phyloP scores from a whole-genome alignment of 2,329 filamentous ascomycete genomes.

The Hypoxylon sp. region DNA sequence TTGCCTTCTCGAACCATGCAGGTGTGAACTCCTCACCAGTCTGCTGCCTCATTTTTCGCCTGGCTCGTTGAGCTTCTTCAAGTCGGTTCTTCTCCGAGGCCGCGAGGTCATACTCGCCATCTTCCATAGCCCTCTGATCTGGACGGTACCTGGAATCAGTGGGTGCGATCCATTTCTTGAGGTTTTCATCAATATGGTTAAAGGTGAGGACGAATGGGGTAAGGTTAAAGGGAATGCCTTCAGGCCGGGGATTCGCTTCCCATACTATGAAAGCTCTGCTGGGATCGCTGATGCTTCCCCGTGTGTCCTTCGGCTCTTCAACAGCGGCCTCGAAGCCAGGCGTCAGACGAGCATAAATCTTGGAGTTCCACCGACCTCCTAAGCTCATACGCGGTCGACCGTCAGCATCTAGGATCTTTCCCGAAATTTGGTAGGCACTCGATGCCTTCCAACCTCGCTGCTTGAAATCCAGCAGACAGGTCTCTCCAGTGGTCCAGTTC shows the following conservation, averaged over 20 bases:
- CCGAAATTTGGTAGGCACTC: constrained; percentile 88
- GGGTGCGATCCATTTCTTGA: constrained; percentile 82
- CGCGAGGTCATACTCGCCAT: constrained; percentile 95
- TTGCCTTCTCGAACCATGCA: constrained; percentile 83
- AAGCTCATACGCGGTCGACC: constrained; percentile 90
- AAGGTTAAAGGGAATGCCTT: constrained; percentile 93
- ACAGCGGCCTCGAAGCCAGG: constrained; percentile 87
- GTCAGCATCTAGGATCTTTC: constrained; percentile 83
- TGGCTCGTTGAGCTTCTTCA: constrained; percentile 89
- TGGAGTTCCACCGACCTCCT: constrained; percentile 96
- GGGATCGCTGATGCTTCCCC: constrained; percentile 71
- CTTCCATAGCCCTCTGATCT: constrained; percentile 98
- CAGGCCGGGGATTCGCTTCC: constrained; percentile 85
- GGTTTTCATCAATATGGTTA: constrained; percentile 89
- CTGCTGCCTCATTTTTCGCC: constrained; percentile 78
- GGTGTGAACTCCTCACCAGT: constrained; percentile 85
- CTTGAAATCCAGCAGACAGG: constrained; percentile 93
- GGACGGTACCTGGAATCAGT: constrained; percentile 94
- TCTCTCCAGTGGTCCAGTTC: constrained; percentile 95
- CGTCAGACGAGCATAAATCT: constrained; percentile 92
- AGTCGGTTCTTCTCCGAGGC: constrained; percentile 94
- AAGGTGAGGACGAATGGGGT: constrained; percentile 96
- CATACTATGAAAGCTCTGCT: constrained; percentile 89
- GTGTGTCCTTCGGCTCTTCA: constrained; percentile 66
- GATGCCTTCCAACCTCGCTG: constrained; percentile 94